Evolutionary conservation across 768 basidiomycete species (phyloP), one percentile per base, ranked within the genome.

Genomic region (Rhizopogon rudus): DNA sequence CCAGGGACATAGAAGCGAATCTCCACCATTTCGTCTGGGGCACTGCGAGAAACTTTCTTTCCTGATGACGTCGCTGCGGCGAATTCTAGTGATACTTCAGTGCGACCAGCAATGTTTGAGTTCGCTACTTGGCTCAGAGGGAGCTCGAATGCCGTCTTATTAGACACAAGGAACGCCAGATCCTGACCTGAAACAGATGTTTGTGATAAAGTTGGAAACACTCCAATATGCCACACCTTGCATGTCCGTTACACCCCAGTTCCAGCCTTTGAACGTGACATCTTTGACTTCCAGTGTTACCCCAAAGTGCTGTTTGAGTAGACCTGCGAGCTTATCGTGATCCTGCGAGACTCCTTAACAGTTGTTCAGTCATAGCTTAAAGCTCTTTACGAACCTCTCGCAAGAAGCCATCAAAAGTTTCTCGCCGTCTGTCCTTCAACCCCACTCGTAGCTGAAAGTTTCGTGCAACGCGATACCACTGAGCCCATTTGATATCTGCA

Each of bases 51-150:
- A 16, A 71, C 58, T 62, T 79, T 76, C 64, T 78, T 82, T 17
- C 73, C 68, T 2, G 69, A 65, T 2, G 72, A 62, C 0, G 80
- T 75, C 20, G 79, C 73, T 50, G 77, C 72, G 29, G 82, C 75
- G 66, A 98, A 97, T 67, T 99, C 97, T n/a, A 99, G 83, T 0
- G 97, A 93, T n/a, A 99, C 97, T 69, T 99, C 97, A 9, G 93
- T 95, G 58, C 92, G 91, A 20, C 93, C 93, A 12, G 93, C 93
- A 63, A 98, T 98, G 73, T 98, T 98, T 44, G 97, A 97, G 71
- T 99, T 99, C 61, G 91, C 89, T 45, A 98, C 93, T 58, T 86
- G 75, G 35, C 79, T 74, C 35, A 98, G 77, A 5, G 97, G 94
- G 6, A 99, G 77, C 62, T 95, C 93, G 66, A 99, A 98, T 0